A percentile compares a stretch with the other conserved stretches of the same genome.
Conservation (phyloP, 768 basidiomycete genomes). For the Cystofilobasidium macerans region DNA sequence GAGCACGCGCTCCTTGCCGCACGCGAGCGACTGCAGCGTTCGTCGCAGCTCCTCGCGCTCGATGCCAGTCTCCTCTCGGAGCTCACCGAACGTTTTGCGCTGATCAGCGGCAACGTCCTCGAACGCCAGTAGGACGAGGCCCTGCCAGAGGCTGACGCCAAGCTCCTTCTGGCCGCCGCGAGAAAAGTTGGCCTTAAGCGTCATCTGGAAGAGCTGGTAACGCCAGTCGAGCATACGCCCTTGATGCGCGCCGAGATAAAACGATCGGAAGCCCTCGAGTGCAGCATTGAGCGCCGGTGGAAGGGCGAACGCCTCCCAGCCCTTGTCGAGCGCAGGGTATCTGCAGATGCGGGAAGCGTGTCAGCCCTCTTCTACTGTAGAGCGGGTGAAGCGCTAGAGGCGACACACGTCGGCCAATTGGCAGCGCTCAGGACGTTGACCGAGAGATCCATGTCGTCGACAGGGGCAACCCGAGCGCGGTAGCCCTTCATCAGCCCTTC, state of each 20-base stretch:
- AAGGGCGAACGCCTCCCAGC: conserved; percentile 21
- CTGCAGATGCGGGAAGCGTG: not conserved
- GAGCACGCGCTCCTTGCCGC: conserved; percentile 79
- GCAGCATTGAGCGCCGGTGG: conserved; percentile 23
- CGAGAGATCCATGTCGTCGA: conserved; percentile 21
- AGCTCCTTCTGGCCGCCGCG: conserved; percentile 58
- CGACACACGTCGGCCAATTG: conserved; percentile 23
- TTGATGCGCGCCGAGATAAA: conserved; percentile 69
- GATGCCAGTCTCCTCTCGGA: conserved; percentile 57
- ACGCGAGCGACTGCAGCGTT: conserved; percentile 83
- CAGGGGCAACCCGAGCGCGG: not conserved
- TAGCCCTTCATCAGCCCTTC: conserved; percentile 24
- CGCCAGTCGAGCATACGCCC: conserved; percentile 72
- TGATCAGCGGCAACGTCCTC: conserved; percentile 46
- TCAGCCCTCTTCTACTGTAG: not conserved
- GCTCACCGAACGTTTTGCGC: conserved; percentile 55
- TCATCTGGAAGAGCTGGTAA: conserved; percentile 73
- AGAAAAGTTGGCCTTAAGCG: conserved; percentile 57
- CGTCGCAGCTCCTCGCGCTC: conserved; percentile 52
- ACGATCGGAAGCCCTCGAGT: conserved; percentile 51
- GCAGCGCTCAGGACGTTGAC: conserved; percentile 25
- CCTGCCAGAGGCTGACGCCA: conserved; percentile 81
- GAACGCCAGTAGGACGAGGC: conserved; percentile 73
- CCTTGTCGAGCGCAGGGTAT: conserved; percentile 17
- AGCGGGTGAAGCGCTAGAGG: too few relatives aligned